Evolutionary conservation across 2,329 filamentous ascomycete species (phyloP).

Genomic region (Fusarium compactum): DNA sequence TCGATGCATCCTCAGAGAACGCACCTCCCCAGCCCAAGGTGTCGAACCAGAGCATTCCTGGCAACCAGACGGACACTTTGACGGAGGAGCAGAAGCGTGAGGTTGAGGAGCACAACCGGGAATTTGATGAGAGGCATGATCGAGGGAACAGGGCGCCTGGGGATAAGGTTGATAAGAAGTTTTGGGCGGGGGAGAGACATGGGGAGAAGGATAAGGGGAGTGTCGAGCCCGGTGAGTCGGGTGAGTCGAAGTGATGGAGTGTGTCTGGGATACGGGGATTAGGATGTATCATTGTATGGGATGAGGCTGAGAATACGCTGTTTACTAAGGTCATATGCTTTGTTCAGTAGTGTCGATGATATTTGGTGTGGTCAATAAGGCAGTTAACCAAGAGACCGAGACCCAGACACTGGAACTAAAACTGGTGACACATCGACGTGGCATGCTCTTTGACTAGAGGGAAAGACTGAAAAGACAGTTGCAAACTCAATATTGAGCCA

Average conservation of each 20-base stretch:
- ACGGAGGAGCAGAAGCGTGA: constrained; percentile 66
- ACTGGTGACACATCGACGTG: too few species aligned
- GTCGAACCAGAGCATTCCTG: constrained; percentile 59
- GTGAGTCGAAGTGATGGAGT: constrained; percentile 4
- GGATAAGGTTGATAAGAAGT: constrained; percentile 68
- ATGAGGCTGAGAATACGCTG: not conserved
- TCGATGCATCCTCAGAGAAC: constrained; percentile 50
- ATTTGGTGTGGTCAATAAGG: too few species aligned
- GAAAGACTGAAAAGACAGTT: too few species aligned
- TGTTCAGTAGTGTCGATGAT: too few species aligned
- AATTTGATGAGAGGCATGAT: constrained; percentile 68
- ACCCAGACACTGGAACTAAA: too few species aligned
- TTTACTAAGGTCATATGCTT: too few species aligned
- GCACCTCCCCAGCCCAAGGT: constrained; percentile 64
- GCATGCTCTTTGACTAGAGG: too few species aligned
- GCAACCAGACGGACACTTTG: constrained; percentile 50
- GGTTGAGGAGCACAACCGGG: constrained; percentile 68
- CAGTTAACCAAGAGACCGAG: too few species aligned
- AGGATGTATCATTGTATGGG: accelerated
- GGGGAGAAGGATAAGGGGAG: constrained; percentile 2
- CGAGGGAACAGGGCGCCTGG: constrained; percentile 54
- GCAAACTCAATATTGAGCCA: too few species aligned
- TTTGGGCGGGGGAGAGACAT: constrained; percentile 55
- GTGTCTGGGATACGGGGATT: not conserved
- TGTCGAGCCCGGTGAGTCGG: constrained; percentile 7